These are phyloP conservation scores for Irpex lacteus DNA, from an alignment of 1,284 basidiomycete genomes.

Conservation along the genomic window DNA sequence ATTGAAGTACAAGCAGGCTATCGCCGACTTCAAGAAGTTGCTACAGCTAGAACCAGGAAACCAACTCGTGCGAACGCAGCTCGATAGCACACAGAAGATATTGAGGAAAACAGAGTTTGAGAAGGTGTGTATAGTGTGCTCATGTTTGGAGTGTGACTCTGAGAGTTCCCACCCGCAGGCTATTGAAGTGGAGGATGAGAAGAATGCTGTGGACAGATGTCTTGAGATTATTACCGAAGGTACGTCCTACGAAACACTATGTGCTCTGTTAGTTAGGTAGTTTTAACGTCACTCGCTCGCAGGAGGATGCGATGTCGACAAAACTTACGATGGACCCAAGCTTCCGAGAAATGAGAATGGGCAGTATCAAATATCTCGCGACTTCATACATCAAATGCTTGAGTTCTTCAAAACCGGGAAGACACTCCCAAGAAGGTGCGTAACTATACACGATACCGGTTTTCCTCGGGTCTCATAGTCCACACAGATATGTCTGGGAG, in stretches of 20 bases:
- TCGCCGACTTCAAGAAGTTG: conserved; percentile 86
- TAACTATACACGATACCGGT: neutral
- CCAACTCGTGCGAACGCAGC: conserved; percentile 74
- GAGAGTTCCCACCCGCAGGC: conserved; percentile 40
- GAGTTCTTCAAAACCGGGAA: conserved; percentile 92
- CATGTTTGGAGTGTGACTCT: neutral
- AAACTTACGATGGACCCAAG: conserved; percentile 65
- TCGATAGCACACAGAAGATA: conserved; percentile 89
- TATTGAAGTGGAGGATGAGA: conserved; percentile 87
- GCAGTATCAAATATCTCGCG: conserved; percentile 68
- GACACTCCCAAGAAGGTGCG: conserved; percentile 64
- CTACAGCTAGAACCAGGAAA: conserved; percentile 89
- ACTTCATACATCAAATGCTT: conserved; percentile 88
- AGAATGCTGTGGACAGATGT: conserved; percentile 71
- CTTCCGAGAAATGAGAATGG: conserved; percentile 54
- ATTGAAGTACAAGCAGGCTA: conserved; percentile 79
- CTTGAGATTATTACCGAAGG: conserved; percentile 80
- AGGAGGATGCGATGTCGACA: conserved; percentile 76
- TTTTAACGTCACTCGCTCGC: neutral
- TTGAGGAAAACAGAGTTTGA: conserved; percentile 86
- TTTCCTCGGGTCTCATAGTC: neutral
- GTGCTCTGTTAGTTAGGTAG: neutral
- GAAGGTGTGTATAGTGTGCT: conserved; percentile 48
- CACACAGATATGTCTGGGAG: conserved; percentile 83
- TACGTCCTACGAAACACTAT: conserved; percentile 19